Evolutionary conservation across 352 stramenopile species (phyloP), one percentile per base, ranked within the genome.

Genomic region (Globisporangium paddicum): DNA sequence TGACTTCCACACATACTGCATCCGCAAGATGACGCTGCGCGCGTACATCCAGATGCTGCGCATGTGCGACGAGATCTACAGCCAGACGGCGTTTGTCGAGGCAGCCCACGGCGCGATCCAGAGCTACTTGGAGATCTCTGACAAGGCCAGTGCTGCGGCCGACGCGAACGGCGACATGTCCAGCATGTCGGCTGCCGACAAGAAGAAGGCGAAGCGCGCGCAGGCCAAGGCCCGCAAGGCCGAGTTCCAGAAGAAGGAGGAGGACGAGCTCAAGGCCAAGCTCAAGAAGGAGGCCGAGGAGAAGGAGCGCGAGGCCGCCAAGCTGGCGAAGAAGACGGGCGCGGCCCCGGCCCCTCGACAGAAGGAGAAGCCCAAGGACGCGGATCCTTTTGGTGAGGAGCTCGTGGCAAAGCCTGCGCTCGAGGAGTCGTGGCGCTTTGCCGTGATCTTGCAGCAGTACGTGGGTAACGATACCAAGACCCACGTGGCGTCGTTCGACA

Each of bases 1-100:
- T 60, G 97, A 99, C 71, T 99, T 99, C 75, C 96, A 99, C 84
- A 95, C 82, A 47, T 99, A 99, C 72, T 99, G 96, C 65, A 90
- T 99, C 64, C 92, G 96, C 63, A 99, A 99, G 82, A 97, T 98
- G 68, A 99, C 96, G 26, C 72, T 99, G 48, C 86, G 96, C 41
- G 78, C 96, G 14, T 99, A 99, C 69, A 77, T 98, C 25, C 87
- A 96, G 60, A 84, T 98, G 65, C 75, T 99, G 46, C 83, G 90
- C 62, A 89, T 98, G 62, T 97, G 97, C 68, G 95, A 98, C 68
- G 68, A 78, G 54, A 79, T 98, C 34, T 97, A 93, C 73, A 77
- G 83, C 55, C 82, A 98, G 66, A 67, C 80, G 34, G 90, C 96
- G 66, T 98, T 97, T 55, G 77, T 88, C 26, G 57, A 79, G 44